A percentile compares a stretch with the other conserved stretches of the same genome.
Conservation (phyloP, 1,284 basidiomycete species). For the Cystobasidium pallidum region DNA sequence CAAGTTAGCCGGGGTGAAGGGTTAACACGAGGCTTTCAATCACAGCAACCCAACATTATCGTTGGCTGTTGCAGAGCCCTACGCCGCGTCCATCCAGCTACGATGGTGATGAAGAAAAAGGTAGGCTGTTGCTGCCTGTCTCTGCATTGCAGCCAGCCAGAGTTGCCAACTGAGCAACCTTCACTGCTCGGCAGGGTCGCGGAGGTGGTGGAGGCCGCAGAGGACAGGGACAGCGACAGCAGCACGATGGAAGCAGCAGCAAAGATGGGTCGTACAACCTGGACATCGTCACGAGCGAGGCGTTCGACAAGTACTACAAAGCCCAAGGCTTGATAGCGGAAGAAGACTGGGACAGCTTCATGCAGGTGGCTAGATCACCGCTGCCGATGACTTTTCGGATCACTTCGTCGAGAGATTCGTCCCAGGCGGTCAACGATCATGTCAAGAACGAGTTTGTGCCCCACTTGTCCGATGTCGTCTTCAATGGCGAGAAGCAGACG, state of each 20-base stretch:
- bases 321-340: slow-evolving; percentile 65
- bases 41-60: not conserved
- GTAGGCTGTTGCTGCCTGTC: not conserved
- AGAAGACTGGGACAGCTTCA: slow-evolving; percentile 75
- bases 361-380: slow-evolving; percentile 70
- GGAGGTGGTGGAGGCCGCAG: not conserved
- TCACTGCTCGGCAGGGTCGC: not conserved
- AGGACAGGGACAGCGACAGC: slow-evolving; percentile 6
- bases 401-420: slow-evolving; percentile 69
- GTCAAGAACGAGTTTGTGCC: slow-evolving; percentile 68
- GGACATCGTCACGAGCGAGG: slow-evolving; percentile 61
- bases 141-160: not conserved
- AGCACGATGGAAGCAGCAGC: not conserved
- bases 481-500: slow-evolving; percentile 74
- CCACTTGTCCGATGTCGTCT: slow-evolving; percentile 70
- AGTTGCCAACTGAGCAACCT: not conserved
- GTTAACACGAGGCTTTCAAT: not conserved
- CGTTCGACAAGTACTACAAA: slow-evolving; percentile 75
- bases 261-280: slow-evolving; percentile 22
- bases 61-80: not conserved
- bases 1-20: not conserved
- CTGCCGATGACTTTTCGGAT: slow-evolving; percentile 95
- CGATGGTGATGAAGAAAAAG: slow-evolving; percentile 12
- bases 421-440: slow-evolving; percentile 46
- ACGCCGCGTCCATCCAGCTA: not conserved